A percentile compares a stretch with the other conserved stretches of the same genome.
phyloP scores from a whole-genome alignment of 306 rosid genomes.

The Begonia loranthoides region DNA sequence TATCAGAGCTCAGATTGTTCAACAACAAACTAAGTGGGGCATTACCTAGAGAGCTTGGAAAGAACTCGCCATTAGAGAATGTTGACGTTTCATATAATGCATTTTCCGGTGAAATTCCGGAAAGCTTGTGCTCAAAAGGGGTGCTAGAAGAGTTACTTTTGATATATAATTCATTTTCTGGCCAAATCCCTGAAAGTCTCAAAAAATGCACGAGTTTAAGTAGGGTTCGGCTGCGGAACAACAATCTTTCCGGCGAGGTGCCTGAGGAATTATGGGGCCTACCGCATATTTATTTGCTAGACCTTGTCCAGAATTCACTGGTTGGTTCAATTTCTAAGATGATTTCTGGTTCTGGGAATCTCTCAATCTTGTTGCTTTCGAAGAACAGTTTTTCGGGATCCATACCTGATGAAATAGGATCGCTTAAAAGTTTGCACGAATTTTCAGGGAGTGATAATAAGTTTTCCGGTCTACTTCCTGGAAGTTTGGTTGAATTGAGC shows the following conservation, averaged over 20 bases:
- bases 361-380: slow-evolving; percentile 40
- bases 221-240: slow-evolving; percentile 48
- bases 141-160: slow-evolving; percentile 23
- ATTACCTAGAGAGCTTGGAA: slow-evolving; percentile 44
- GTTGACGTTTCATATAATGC: slow-evolving; percentile 50
- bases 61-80: slow-evolving; percentile 24
- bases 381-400: slow-evolving; percentile 43
- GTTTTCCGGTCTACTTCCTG: slow-evolving; percentile 41
- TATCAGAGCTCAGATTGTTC: slow-evolving; percentile 39
- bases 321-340: slow-evolving; percentile 42
- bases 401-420: slow-evolving; percentile 44
- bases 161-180: slow-evolving; percentile 52
- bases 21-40: slow-evolving; percentile 45
- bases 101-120: slow-evolving; percentile 46
- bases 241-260: slow-evolving; percentile 48
- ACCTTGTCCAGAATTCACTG: slow-evolving; percentile 42
- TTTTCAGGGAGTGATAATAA: slow-evolving; percentile 32
- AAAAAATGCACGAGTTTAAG: slow-evolving; percentile 37
- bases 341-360: slow-evolving; percentile 36
- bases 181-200: slow-evolving; percentile 35
- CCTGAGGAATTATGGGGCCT: slow-evolving; percentile 60
- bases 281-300: slow-evolving; percentile 37
- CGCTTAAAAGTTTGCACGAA: slow-evolving; percentile 24
- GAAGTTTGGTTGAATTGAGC: slow-evolving; percentile 25
- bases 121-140: slow-evolving; percentile 33